A percentile compares a stretch with the other conserved stretches of the same genome.
These are phyloP conservation scores for Prunus mongolica DNA, from an alignment of 306 rosid genomes.

Conservation along the genomic window DNA sequence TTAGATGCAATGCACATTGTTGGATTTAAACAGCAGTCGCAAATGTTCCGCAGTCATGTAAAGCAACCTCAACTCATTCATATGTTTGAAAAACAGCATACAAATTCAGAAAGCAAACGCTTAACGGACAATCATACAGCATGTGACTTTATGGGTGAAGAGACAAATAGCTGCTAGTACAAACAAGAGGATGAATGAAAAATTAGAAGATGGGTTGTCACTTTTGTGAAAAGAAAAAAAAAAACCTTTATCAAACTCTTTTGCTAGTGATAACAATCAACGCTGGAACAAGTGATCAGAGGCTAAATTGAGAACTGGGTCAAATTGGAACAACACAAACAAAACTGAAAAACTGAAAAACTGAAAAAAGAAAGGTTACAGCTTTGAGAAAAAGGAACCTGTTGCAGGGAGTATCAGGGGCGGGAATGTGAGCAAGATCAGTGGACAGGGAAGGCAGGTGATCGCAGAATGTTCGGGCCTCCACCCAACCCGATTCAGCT, in stretches of 20 bases:
- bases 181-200: too few relatives aligned
- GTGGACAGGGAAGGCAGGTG: constrained; percentile 52
- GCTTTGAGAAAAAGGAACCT: constrained; percentile 24
- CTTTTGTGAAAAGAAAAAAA: too few relatives aligned
- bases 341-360: not conserved
- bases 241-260: too few relatives aligned
- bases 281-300: not conserved
- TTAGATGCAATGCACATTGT: not conserved
- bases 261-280: too few relatives aligned
- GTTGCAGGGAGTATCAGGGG: constrained; percentile 55
- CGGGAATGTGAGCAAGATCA: constrained; percentile 67
- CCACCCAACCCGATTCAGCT: constrained; percentile 78
- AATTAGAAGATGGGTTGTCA: not conserved
- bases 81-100: not conserved
- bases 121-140: not conserved
- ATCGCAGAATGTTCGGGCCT: constrained; percentile 58
- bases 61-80: not conserved
- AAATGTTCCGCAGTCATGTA: too few relatives aligned
- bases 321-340: not conserved
- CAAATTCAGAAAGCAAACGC: not conserved
- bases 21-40: not conserved
- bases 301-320: not conserved
- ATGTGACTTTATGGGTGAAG: too few relatives aligned
- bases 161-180: too few relatives aligned
- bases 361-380: not conserved